A percentile compares a stretch with the other conserved stretches of the same genome.
These are phyloP conservation scores for Penicillium paradoxum DNA, from an alignment of 495 filamentous ascomycete genomes.

Conservation along the genomic window DNA sequence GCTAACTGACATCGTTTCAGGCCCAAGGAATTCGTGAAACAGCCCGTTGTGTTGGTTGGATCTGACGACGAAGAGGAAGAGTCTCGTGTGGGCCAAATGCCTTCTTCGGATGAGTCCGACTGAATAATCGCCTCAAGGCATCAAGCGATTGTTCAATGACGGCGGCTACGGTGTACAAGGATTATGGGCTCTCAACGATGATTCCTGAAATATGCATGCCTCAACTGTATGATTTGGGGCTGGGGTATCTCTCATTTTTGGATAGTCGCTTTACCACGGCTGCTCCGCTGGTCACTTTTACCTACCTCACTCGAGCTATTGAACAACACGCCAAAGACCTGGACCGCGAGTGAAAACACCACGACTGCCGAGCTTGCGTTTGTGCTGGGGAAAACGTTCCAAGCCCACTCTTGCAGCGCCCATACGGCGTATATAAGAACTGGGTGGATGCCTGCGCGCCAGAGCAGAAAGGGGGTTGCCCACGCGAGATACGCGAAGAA, in stretches of 20 bases:
- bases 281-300: conserved; percentile 5
- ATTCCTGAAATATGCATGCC: neutral
- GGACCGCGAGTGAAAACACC: conserved; percentile 61
- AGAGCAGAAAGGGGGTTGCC: conserved; percentile 87
- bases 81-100: conserved; percentile 76
- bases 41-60: conserved; percentile 36
- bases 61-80: conserved; percentile 61
- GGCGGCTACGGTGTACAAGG: neutral
- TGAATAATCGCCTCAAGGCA: conserved; percentile 9
- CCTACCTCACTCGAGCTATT: conserved; percentile 20
- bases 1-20: conserved; percentile 36
- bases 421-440: conserved; percentile 66
- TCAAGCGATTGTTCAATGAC: neutral
- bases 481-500: conserved; percentile 93
- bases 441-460: conserved; percentile 73
- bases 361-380: conserved; percentile 70
- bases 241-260: conserved; percentile 15
- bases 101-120: conserved; percentile 61
- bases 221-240: conserved; percentile 1
- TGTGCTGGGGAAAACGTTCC: conserved; percentile 96
- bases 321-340: conserved; percentile 47
- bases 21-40: conserved; percentile 75
- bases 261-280: conserved; percentile 15
- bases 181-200: neutral
- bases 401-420: conserved; percentile 89